Percentiles rank a stretch among this genome's conserved stretches.
phyloP scores from a whole-genome alignment of 1,284 basidiomycete genomes.

The Ceratobasidium sp. region DNA sequence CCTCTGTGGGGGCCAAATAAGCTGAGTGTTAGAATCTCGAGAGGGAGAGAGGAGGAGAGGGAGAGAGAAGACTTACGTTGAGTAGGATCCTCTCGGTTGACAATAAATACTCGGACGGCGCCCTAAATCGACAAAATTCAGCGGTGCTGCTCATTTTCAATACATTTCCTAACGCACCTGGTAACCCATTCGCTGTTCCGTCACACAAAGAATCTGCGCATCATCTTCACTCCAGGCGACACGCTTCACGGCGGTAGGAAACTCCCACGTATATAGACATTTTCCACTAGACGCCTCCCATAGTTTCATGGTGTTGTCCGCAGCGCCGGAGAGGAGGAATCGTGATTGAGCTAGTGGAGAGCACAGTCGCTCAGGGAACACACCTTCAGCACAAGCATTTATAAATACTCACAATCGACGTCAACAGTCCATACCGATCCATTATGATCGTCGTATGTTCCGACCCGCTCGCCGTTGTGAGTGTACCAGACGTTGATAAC shows the following conservation, averaged over 20 bases:
- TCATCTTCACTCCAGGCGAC: conserved; percentile 92
- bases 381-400: not conserved
- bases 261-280: conserved; percentile 95
- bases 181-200: conserved; percentile 95
- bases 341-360: conserved; percentile 74
- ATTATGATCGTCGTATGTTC: conserved; percentile 97
- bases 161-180: conserved; percentile 54
- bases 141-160: not conserved
- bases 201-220: conserved; percentile 88
- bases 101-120: conserved; percentile 88
- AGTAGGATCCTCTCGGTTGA: conserved; percentile 84
- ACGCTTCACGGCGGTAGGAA: conserved; percentile 96
- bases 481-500: conserved; percentile 97
- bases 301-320: conserved; percentile 89
- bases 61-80: conserved; percentile 65
- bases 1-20: conserved; percentile 62
- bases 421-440: conserved; percentile 97
- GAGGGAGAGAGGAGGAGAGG: conserved; percentile 36
- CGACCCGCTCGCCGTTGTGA: conserved; percentile 97
- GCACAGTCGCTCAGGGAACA: not conserved
- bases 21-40: not conserved
- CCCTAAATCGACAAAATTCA: conserved; percentile 52
- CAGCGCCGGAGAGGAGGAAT: conserved; percentile 82
- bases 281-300: conserved; percentile 93
- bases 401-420: conserved; percentile 81